phyloP scores from a whole-genome alignment of 352 stramenopile genomes.

The Globisporangium middletonii region DNA sequence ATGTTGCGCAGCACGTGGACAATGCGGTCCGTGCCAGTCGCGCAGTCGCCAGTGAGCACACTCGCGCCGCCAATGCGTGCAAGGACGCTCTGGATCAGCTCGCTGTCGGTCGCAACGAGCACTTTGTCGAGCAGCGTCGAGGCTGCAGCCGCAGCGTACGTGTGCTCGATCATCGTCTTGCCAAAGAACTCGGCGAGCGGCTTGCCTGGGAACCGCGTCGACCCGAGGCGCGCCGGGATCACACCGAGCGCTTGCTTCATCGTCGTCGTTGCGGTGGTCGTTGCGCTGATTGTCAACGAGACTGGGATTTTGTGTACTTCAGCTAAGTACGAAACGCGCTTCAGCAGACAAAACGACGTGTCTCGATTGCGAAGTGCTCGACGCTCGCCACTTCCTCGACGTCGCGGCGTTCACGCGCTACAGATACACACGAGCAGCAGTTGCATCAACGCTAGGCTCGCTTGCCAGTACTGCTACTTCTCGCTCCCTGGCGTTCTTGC shows the following conservation, averaged over 20 bases:
- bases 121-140: constrained; percentile 58
- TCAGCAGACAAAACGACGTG: neutral
- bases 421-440: neutral
- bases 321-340: constrained; percentile 4
- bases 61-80: constrained; percentile 31
- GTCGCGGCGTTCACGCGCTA: neutral
- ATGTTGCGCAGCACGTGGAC: constrained; percentile 52
- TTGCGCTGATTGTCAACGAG: neutral
- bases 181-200: constrained; percentile 74
- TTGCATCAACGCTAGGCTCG: neutral
- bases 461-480: neutral
- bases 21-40: constrained; percentile 72
- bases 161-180: constrained; percentile 83
- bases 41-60: constrained; percentile 60
- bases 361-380: neutral
- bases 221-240: constrained; percentile 70
- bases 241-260: constrained; percentile 63
- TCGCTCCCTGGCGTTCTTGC: neutral
- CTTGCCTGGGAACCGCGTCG: constrained; percentile 74
- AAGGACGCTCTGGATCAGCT: constrained; percentile 45
- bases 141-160: constrained; percentile 46
- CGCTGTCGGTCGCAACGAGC: constrained; percentile 77
- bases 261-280: constrained; percentile 3
- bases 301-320: neutral
- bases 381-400: too few species aligned